Percentiles rank a stretch among this genome's conserved stretches.
Conservation (phyloP, 2,329 filamentous ascomycete genomes). For the Colletotrichum plurivorum region DNA sequence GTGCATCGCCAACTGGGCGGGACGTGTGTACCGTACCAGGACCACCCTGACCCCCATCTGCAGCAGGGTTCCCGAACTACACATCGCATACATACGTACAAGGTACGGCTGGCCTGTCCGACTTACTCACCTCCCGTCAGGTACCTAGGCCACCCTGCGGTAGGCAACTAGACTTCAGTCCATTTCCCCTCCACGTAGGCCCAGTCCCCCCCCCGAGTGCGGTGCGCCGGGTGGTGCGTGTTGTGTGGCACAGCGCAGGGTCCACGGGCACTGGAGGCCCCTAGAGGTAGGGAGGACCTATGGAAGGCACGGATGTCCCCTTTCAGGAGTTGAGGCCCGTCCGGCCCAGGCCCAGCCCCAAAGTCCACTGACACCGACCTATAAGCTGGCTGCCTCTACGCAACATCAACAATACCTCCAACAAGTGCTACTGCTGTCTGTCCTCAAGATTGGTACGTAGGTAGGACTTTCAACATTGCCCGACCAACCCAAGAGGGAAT, state of each 20-base stretch:
- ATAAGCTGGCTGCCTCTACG: neutral
- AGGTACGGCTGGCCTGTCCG: too few relatives aligned
- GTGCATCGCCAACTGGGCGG: too few relatives aligned
- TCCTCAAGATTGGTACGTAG: neutral
- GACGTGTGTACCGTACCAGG: too few relatives aligned
- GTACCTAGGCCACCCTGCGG: too few relatives aligned
- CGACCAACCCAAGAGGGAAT: neutral
- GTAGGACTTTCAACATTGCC: neutral
- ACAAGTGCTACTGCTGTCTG: neutral
- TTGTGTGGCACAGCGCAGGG: constrained; percentile 28
- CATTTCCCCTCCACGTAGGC: too few relatives aligned
- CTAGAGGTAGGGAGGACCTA: neutral
- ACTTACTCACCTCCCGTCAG: too few relatives aligned
- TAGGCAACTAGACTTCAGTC: too few relatives aligned
- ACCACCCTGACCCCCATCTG: too few relatives aligned
- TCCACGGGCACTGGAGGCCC: neutral
- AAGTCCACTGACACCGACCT: neutral
- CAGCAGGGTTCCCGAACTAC: too few relatives aligned
- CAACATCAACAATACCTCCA: neutral
- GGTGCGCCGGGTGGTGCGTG: constrained; percentile 29
- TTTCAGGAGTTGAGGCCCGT: constrained; percentile 5
- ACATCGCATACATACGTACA: too few relatives aligned
- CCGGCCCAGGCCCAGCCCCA: neutral
- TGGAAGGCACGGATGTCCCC: constrained; percentile 9
- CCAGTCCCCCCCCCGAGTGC: neutral